Evolutionary conservation across 2,329 filamentous ascomycete species (phyloP), one percentile per base, ranked within the genome.

Genomic region (Pyrenophora teres): DNA sequence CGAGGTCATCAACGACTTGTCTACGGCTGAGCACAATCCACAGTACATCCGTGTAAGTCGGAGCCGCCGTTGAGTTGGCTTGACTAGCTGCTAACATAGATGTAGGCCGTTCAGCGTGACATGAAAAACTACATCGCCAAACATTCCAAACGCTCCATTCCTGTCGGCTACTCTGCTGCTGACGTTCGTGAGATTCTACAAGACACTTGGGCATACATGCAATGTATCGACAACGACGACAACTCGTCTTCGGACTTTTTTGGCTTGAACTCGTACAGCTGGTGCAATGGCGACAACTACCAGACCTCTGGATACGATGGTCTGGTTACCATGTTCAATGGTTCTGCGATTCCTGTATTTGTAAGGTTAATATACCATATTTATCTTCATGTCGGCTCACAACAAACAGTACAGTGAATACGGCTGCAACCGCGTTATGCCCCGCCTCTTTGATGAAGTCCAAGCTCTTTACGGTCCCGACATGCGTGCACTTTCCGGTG

Each of bases 391-490:
- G 15, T 4, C 3, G 23, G 10, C 25, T 46, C 44, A 55, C 32
- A 6, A 7, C 25, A 12, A 21, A 3, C 39, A 64, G 60, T 92
- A 90, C 79, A 90, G 87, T 58, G 90, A 94, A 69, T 87, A 86
- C 64, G 90, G 90, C 54, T 93, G 90, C 83, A 93, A 92, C 77
- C 59, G 68, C 43, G 60, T 70, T 19, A 78, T 80, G 32, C 83
- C 85, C 12, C 87, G 90, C 62, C 75, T 85, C 63, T 94, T 92
- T 77, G 87, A 88, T 60, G 90, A 94, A 75, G 87, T 91, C 10
- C 80, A 78, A 48, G 79, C 86, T 56, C 85, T 94, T 60, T 93
- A 93, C 73, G 82, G 88, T 50, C 66, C 79, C 33, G 64, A 90
- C 58, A 92, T 93, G 87, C 86, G 78, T 15, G 78, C 84, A 50